Conservation (phyloP, 2,329 filamentous ascomycete genomes). For the Fusarium anguioides region DNA sequence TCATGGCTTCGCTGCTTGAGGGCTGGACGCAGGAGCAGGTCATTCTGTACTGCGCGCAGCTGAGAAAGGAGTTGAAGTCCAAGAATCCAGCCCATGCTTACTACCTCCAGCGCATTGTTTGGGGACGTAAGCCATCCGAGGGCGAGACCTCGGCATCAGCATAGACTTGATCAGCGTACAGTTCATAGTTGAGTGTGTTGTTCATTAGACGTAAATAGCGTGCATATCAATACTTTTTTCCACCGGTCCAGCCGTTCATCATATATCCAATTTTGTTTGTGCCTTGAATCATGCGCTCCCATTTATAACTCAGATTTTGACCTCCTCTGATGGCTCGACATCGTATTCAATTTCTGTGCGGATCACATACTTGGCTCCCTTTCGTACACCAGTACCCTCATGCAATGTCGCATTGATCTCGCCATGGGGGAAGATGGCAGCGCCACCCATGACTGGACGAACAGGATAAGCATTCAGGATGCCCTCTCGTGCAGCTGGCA, state of each 20-base stretch:
- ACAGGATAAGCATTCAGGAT: constrained; percentile 76
- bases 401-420: constrained; percentile 74
- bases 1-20: constrained; percentile 50
- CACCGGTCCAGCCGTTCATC: constrained; percentile 19
- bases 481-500: constrained; percentile 72
- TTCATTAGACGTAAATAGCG: constrained; percentile 25
- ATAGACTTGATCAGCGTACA: constrained; percentile 1
- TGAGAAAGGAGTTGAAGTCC: constrained; percentile 46
- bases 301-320: background rate
- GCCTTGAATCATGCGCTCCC: background rate
- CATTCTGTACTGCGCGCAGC: constrained; percentile 47
- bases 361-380: constrained; percentile 75
- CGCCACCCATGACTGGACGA: constrained; percentile 74
- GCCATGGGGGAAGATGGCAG: constrained; percentile 77
- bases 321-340: constrained; percentile 54
- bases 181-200: constrained; percentile 16
- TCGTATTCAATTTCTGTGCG: constrained; percentile 78
- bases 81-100: constrained; percentile 45
- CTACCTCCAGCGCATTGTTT: constrained; percentile 46
- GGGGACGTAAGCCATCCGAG: constrained; percentile 28
- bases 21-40: constrained; percentile 51
- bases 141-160: background rate
- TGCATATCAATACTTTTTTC: constrained; percentile 29
- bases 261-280: constrained; percentile 10
- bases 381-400: constrained; percentile 76